Evolutionary conservation across 768 basidiomycete species (phyloP).

Genomic region (Boletellus sp.): DNA sequence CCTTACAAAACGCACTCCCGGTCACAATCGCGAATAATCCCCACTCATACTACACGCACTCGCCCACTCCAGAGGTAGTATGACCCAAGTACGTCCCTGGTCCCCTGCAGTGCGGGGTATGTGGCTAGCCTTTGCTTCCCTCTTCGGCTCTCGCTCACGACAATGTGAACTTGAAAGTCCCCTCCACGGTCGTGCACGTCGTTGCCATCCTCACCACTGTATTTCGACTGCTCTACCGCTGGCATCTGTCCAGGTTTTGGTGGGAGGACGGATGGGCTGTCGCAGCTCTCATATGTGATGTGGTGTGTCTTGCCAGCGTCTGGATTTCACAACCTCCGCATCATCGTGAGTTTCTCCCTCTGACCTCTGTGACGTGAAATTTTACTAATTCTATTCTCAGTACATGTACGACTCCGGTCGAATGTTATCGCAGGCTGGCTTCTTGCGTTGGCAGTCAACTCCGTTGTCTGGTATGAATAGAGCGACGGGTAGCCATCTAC

Average conservation of each 20-base stretch:
- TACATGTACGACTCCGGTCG: rapidly evolving
- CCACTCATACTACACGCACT: too few relatives aligned
- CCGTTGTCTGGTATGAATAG: constrained; percentile 19
- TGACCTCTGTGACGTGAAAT: not conserved
- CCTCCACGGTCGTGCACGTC: constrained; percentile 14
- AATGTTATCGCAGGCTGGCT: constrained; percentile 13
- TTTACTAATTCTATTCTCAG: not conserved
- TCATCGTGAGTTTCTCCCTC: constrained; percentile 8
- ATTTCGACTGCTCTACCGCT: constrained; percentile 22
- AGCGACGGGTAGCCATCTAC: too few relatives aligned
- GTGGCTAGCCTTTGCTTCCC: not conserved
- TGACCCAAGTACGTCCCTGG: not conserved
- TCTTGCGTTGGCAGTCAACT: constrained; percentile 17
- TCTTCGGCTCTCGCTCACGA: not conserved
- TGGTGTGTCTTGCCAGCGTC: constrained; percentile 16
- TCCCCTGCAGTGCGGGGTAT: constrained; percentile 12
- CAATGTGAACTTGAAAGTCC: constrained; percentile 5
- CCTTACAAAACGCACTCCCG: not conserved
- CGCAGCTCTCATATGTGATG: constrained; percentile 20
- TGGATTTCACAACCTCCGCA: constrained; percentile 11
- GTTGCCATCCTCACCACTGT: constrained; percentile 19
- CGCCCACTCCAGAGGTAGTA: not conserved
- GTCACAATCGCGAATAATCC: not conserved
- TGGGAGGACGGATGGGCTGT: constrained; percentile 30
- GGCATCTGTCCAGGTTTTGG: constrained; percentile 14